Evolutionary conservation across 2,329 filamentous ascomycete species (phyloP), one percentile per base, ranked within the genome.

Genomic region (Lasiodiplodia sp.): DNA sequence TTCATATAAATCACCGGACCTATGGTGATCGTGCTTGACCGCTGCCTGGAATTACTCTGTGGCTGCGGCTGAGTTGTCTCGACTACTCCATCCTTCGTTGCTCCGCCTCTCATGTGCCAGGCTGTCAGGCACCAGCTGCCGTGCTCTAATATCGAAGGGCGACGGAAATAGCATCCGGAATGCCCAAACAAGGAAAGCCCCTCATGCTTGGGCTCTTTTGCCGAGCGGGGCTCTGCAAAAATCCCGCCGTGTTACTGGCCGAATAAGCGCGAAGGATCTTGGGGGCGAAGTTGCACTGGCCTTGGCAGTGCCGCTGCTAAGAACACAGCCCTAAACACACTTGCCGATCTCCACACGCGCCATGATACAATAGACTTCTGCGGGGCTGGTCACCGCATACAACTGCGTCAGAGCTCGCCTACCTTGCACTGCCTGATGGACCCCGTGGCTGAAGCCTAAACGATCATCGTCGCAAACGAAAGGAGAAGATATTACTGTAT

Each of bases 91-190:
- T 52, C 47, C 60, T 38, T 8, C 18, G 60, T 8, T 38, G 60
- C 60, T 52, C 60, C 37, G 60, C 60, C 60, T 64, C 60, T 40
- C 60, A 38, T 23, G 58, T 21, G 28, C 44, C 58, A 64, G 47
- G 60, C 47, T 16, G 47, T 25, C 60, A 64, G 60, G 60, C 60
- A 64, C 47, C 60, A 64, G 58, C 38, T 66, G 37, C 63, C 63
- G 63, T 34, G 44, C 63, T 16, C 51, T 66, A 56, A 56, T 31
- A 37, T 66, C 51, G 31, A 40, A 21, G 5, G 23, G 38, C 8
- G 18, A 47, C 47, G 28, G 28, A 52, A 52, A 64, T 64, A 52
- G 60, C 60, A 38, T 21, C 2, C 31, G 31, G 60, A 51, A 7
- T 64, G n/a, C 47, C 60, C 60, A 3, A 23, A 52, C 38, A 3